Evolutionary conservation across 495 filamentous ascomycete genomes (phyloP).

Genomic region (Cercophora samala): DNA sequence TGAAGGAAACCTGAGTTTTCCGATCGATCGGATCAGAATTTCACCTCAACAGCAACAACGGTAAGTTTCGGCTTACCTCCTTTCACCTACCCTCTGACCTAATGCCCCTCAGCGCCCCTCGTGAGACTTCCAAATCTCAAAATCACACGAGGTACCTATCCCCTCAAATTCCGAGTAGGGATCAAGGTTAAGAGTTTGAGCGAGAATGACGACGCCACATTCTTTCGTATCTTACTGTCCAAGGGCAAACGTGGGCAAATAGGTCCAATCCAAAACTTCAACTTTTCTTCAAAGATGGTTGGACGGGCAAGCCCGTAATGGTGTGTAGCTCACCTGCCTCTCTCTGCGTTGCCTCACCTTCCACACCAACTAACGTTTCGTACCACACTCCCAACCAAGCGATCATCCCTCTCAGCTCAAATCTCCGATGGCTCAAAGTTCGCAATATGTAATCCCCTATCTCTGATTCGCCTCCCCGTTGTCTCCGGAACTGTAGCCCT

Average conservation of each 20-base stretch:
- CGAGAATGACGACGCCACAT: too few species aligned
- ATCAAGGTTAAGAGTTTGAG: background rate
- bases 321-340: background rate
- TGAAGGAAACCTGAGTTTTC: background rate
- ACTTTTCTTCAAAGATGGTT: background rate
- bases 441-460: background rate
- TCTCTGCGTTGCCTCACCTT: background rate
- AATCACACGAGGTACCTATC: background rate
- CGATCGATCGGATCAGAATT: background rate
- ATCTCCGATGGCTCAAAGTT: background rate
- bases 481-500: background rate
- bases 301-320: background rate
- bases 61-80: background rate
- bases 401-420: background rate
- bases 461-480: background rate
- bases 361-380: background rate
- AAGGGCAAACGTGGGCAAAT: background rate
- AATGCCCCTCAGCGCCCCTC: background rate
- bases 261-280: background rate
- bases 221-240: background rate
- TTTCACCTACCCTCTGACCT: background rate
- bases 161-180: too few species aligned
- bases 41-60: background rate
- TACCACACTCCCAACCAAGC: background rate
- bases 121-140: background rate